Evolutionary conservation across 345 rosid genomes (phyloP).

Genomic region (Eucalyptus regnans): DNA sequence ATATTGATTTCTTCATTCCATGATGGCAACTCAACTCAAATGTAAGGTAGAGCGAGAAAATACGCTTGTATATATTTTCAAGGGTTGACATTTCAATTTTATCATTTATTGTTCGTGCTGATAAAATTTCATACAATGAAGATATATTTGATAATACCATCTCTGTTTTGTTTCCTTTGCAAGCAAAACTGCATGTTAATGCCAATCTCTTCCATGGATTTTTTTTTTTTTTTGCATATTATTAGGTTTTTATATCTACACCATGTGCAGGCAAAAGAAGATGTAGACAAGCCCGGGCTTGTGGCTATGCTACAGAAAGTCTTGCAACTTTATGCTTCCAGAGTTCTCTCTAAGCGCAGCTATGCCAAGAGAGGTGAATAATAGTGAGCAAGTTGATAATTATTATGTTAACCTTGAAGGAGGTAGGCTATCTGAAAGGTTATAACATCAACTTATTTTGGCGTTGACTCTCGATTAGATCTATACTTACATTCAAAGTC

Average conservation of each 20-base stretch:
- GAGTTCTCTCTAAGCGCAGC: conserved; percentile 72
- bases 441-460: not conserved
- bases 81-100: not conserved
- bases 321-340: conserved; percentile 81
- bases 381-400: not conserved
- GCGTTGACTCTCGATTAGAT: not conserved
- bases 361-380: conserved; percentile 79
- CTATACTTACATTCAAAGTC: not conserved
- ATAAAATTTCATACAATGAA: not conserved
- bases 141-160: not conserved
- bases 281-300: conserved; percentile 83
- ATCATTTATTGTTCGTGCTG: not conserved
- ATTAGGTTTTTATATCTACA: not conserved
- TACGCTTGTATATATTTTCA: not conserved
- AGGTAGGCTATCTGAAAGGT: not conserved
- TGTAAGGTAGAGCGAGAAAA: not conserved
- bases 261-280: conserved; percentile 71
- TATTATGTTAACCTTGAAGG: not conserved
- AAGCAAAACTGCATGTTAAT: not conserved
- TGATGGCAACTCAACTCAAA: not conserved
- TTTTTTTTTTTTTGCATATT: not conserved
- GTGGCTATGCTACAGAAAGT: conserved; percentile 90
- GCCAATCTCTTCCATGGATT: not conserved
- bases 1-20: not conserved
- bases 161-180: not conserved